phyloP scores from a whole-genome alignment of 2,329 filamentous ascomycete species.

The Fusarium burgessii region DNA sequence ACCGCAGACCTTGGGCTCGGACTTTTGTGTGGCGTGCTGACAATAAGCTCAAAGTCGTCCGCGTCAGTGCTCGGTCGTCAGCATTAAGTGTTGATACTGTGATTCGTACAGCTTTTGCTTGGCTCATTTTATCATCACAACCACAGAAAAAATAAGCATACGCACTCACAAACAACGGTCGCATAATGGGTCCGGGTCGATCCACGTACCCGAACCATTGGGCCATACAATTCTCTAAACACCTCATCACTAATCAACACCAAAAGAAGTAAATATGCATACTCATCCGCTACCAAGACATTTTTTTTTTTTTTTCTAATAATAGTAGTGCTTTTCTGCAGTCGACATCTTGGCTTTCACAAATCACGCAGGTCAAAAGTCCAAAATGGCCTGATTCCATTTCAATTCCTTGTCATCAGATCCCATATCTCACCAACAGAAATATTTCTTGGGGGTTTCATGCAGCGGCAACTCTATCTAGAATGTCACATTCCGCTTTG shows the following conservation, averaged over 20 bases:
- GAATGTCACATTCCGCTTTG: constrained; percentile 19
- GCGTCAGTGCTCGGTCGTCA: not conserved
- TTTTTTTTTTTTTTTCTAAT: constrained; percentile 17
- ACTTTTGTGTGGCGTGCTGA: not conserved
- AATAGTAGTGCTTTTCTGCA: constrained; percentile 10
- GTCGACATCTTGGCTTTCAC: constrained; percentile 8
- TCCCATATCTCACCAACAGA: not conserved
- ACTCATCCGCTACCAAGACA: not conserved
- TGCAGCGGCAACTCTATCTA: constrained; percentile 28
- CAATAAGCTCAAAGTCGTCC: constrained; percentile 14
- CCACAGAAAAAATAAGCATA: not conserved
- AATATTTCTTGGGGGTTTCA: constrained; percentile 4
- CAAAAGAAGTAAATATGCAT: not conserved
- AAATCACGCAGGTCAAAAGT: not conserved
- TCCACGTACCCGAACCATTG: constrained; percentile 1
- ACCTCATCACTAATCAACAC: not conserved
- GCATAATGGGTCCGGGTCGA: constrained; percentile 16
- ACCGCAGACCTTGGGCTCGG: constrained; percentile 1
- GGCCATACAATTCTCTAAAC: not conserved
- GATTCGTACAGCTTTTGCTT: constrained; percentile 9
- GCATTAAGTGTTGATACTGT: not conserved
- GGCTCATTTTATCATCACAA: constrained; percentile 8
- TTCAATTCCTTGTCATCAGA: not conserved
- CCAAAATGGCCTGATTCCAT: constrained; percentile 14
- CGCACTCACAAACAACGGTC: constrained; percentile 1